phyloP scores from a whole-genome alignment of 2,329 filamentous ascomycete genomes.

The Fusarium goolgardi region DNA sequence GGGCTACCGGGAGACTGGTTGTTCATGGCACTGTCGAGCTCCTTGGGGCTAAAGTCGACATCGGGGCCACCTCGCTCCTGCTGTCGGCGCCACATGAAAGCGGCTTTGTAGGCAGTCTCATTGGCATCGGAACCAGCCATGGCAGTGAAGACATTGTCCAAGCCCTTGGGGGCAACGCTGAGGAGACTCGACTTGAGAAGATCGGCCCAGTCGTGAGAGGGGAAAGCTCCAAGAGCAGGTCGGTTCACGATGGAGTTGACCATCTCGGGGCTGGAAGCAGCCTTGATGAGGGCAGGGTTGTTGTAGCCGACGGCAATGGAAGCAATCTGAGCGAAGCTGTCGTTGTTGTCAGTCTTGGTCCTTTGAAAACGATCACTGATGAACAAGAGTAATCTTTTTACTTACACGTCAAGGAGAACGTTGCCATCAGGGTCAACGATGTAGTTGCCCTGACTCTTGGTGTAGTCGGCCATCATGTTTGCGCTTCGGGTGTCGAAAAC shows the following conservation, averaged over 20 bases:
- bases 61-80: slow-evolving; percentile 80
- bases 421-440: slow-evolving; percentile 79
- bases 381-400: slow-evolving; percentile 3
- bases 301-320: slow-evolving; percentile 95
- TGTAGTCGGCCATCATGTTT: slow-evolving; percentile 85
- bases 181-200: slow-evolving; percentile 85
- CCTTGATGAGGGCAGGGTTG: slow-evolving; percentile 79
- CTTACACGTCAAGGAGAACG: slow-evolving; percentile 76
- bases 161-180: slow-evolving; percentile 82
- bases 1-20: slow-evolving; percentile 83
- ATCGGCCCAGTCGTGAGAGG: slow-evolving; percentile 83
- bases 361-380: background rate
- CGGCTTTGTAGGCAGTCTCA: slow-evolving; percentile 94
- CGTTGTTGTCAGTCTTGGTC: slow-evolving; percentile 10
- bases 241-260: slow-evolving; percentile 84
- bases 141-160: slow-evolving; percentile 90
- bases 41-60: slow-evolving; percentile 82
- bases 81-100: slow-evolving; percentile 91
- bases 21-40: slow-evolving; percentile 79
- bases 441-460: slow-evolving; percentile 83
- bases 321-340: slow-evolving; percentile 87
- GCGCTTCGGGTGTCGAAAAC: slow-evolving; percentile 88
- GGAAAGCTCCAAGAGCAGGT: slow-evolving; percentile 91
- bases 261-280: slow-evolving; percentile 82
- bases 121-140: slow-evolving; percentile 93